Conservation (phyloP, 306 rosid species). For the Rosa multiflora region DNA sequence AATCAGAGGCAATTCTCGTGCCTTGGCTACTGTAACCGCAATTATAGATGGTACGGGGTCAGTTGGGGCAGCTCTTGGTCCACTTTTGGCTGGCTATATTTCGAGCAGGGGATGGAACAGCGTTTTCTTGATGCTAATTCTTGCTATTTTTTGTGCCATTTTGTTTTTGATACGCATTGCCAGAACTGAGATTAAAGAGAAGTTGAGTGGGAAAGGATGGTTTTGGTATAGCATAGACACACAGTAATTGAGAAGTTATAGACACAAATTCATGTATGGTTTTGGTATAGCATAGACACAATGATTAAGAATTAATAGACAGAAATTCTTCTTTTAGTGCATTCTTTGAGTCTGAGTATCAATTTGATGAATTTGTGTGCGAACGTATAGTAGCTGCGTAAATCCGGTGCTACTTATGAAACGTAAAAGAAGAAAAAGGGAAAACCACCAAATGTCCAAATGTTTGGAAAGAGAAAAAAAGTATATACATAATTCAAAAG, state of each 20-base stretch:
- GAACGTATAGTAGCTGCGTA: too few relatives aligned
- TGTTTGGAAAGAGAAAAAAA: background rate
- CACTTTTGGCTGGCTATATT: conserved; percentile 79
- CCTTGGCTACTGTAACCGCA: conserved; percentile 85
- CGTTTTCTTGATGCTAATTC: conserved; percentile 73
- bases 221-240: conserved; percentile 30
- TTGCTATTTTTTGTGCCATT: conserved; percentile 60
- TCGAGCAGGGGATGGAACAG: conserved; percentile 78
- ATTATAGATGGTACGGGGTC: conserved; percentile 96
- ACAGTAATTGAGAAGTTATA: conserved; percentile 9
- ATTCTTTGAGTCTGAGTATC: background rate
- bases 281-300: conserved; percentile 24
- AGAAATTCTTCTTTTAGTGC: background rate
- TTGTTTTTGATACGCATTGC: conserved; percentile 61
- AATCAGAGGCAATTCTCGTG: conserved; percentile 56
- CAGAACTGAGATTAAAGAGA: conserved; percentile 61
- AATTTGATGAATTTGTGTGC: background rate
- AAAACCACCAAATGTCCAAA: background rate
- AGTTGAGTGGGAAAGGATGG: conserved; percentile 49
- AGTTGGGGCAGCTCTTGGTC: conserved; percentile 86
- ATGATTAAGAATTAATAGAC: background rate
- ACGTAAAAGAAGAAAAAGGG: too few relatives aligned
- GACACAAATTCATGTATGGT: conserved; percentile 22
- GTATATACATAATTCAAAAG: conserved; percentile 9
- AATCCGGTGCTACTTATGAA: too few relatives aligned